A percentile compares a stretch with the other conserved stretches of the same genome.
These are phyloP conservation scores for Hypoxylon sp. DNA, from an alignment of 2,329 filamentous ascomycete genomes.

Conservation along the genomic window DNA sequence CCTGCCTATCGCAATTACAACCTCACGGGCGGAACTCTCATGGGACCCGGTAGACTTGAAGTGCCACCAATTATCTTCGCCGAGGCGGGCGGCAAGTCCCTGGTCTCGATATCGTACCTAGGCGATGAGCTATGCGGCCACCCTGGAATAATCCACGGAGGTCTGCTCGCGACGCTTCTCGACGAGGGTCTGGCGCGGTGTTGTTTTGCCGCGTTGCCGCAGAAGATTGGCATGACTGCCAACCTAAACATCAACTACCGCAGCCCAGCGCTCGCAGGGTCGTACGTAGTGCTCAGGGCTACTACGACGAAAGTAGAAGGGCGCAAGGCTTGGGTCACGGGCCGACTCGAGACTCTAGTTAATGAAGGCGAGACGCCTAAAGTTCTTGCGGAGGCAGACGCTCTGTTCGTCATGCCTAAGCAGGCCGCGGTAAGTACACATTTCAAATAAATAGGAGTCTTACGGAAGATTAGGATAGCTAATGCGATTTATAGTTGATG, in stretches of 20 bases:
- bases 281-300: constrained; percentile 82
- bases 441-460: background rate
- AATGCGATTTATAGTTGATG: constrained; percentile 51
- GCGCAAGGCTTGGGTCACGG: constrained; percentile 94
- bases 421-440: constrained; percentile 75
- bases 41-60: constrained; percentile 80
- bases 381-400: constrained; percentile 84
- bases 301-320: constrained; percentile 89
- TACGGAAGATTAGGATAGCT: constrained; percentile 3
- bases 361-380: constrained; percentile 71
- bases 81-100: constrained; percentile 75
- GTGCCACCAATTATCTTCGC: constrained; percentile 86
- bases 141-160: constrained; percentile 90
- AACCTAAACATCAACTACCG: constrained; percentile 87
- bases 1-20: constrained; percentile 76
- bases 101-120: constrained; percentile 81
- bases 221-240: constrained; percentile 88
- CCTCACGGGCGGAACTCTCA: constrained; percentile 83
- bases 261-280: constrained; percentile 79
- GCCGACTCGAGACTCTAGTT: constrained; percentile 83
- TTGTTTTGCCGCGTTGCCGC: constrained; percentile 88
- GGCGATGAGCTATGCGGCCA: constrained; percentile 88
- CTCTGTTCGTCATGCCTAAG: constrained; percentile 89
- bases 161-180: constrained; percentile 89
- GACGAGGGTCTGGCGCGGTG: constrained; percentile 91